A percentile compares a stretch with the other conserved stretches of the same genome.
phyloP scores from a whole-genome alignment of 768 basidiomycete species.

The Pisolithus orientalis region DNA sequence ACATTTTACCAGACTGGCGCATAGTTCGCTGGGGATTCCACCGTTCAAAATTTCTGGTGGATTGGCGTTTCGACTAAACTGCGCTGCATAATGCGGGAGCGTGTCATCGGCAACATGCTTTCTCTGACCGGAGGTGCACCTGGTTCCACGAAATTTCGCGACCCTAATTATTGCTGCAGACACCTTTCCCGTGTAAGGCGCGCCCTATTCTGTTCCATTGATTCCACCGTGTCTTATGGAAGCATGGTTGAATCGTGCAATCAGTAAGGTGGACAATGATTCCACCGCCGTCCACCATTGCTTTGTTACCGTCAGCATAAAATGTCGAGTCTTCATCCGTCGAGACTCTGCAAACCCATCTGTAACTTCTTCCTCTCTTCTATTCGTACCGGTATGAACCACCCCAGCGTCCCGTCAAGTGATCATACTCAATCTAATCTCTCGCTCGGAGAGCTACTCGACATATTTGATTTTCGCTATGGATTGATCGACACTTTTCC shows the following conservation, averaged over 20 bases:
- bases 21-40: constrained; percentile 57
- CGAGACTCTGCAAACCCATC: no score
- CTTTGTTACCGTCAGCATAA: no score
- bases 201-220: no score
- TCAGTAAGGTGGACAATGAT: no score
- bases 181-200: no score
- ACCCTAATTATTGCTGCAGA: no score
- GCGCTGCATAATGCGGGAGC: constrained; percentile 76
- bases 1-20: constrained; percentile 70
- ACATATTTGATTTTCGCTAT: not conserved
- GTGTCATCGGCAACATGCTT: constrained; percentile 77
- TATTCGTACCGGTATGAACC: not conserved
- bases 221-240: no score
- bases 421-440: not conserved
- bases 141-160: not conserved
- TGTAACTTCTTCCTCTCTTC: no score
- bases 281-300: no score
- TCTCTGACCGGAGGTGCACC: constrained; percentile 48
- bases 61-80: constrained; percentile 78
- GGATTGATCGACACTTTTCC: not conserved
- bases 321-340: no score
- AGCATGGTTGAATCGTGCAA: no score
- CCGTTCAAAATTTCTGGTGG: constrained; percentile 79
- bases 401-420: not conserved
- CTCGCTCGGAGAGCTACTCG: not conserved